Base-by-base conservation (phyloP, 1,284 basidiomycete genomes). In the Marasmius fiardii region DNA sequence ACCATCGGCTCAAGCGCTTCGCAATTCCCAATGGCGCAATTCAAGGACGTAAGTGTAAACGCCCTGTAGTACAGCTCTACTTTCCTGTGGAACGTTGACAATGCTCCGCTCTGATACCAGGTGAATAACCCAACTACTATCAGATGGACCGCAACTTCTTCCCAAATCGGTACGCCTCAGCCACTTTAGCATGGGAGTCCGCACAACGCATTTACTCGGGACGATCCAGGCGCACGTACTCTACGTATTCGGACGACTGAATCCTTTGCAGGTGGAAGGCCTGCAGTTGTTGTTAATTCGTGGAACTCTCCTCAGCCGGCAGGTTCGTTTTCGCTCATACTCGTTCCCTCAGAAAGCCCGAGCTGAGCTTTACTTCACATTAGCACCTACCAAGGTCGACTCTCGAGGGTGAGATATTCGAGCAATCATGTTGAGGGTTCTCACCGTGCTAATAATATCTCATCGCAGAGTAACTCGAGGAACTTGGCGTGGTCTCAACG, bases 21-120 rank as follows among this genome's bases (percentile, higher is more conserved):
- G 7, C 65, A 69, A 7, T 78, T 78, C 69, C 76, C 76, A 0
- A 77, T 78, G 76, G 75, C 76, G 7, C 73, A 75, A 57, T 77
- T 77, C 66, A 72, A 74, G 60, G 64, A 48, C 2, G 72, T 72
- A 59, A 24, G 63, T 56, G n/a, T n/a, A n/a, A n/a, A n/a, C n/a
- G n/a, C n/a, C n/a, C n/a, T n/a, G n/a, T n/a, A n/a, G n/a, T n/a
- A n/a, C n/a, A n/a, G n/a, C n/a, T n/a, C n/a, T n/a, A n/a, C n/a
- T n/a, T n/a, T n/a, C n/a, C n/a, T n/a, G n/a, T n/a, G n/a, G n/a
- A n/a, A n/a, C n/a, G n/a, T n/a, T n/a, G n/a, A n/a, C n/a, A n/a
- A n/a, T n/a, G n/a, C n/a, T n/a, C n/a, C n/a, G n/a, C 35, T 23
- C 23, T 7, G 50, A 18, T 12, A 44, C 6, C 41, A 73, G 69